Base-by-base conservation (phyloP, 345 rosid genomes). In the Populus deltoides region DNA sequence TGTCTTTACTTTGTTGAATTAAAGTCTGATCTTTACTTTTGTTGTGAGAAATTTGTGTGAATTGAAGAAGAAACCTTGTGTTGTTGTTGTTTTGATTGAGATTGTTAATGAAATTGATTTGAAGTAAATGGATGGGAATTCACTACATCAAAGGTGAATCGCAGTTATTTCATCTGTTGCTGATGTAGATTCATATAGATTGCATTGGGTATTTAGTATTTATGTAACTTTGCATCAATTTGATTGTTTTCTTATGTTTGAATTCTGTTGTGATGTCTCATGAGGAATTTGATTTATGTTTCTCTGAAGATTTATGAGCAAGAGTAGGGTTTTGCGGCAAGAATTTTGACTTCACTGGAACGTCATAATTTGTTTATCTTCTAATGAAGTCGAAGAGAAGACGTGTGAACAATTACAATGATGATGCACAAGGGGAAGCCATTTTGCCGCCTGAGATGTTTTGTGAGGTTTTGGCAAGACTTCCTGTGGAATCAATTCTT, bases 391-490 rank as follows among this genome's bases (percentile, higher is more conserved):
- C 24, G 1, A 67, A 67, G 70, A 29, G 70, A 67, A 67, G 70
- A 38, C 39, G 70, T 12, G 11, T 67, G 18, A 16, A 33, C 43
- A 67, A 20, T 18, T 67, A 20, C 20, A 33, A 7, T 33, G 41
- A 27, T 33, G 70, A 67, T 67, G 41, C 45, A 6, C 70, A 67
- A 33, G 8, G 22, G 45, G 22, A 67, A 33, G 41, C 70, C 16
- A 31, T 67, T 31, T 67, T 67, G 4, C 70, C 70, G 3, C 41
- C 41, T 35, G 70, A 67, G 39, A 67, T 67, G 10, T 67, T 67
- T 67, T 67, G 70, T 67, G 70, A 67, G 45, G 36, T 67, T 35
- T 9, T 67, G 70, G 70, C 70, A 18, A 67, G 70, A 67, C 70
- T 67, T 67, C 70, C 70, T 0, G 41, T 67, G 70, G 70, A 31